phyloP scores from a whole-genome alignment of 345 rosid species.

The Carallia brachiata region DNA sequence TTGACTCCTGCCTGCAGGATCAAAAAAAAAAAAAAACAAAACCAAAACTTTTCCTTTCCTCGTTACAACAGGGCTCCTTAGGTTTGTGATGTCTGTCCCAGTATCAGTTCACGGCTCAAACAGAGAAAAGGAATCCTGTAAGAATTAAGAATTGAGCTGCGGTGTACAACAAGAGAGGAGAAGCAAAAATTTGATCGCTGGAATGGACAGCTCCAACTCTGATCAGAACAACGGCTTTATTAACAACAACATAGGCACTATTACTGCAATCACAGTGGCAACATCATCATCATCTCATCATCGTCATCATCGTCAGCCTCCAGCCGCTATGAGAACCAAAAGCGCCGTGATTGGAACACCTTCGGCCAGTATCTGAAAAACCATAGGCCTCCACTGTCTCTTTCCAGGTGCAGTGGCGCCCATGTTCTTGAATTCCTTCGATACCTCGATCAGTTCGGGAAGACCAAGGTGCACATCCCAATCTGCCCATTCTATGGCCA shows the following conservation, averaged over 20 bases:
- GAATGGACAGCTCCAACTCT: constrained; percentile 18
- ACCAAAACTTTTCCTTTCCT: too few species aligned
- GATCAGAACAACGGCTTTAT: constrained; percentile 1
- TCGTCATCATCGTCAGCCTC: constrained; percentile 18
- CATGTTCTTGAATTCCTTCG: constrained; percentile 35
- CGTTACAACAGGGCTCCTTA: too few species aligned
- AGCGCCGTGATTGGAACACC: constrained; percentile 42
- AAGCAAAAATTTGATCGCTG: constrained; percentile 9
- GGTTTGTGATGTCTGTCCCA: too few species aligned
- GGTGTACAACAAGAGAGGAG: too few species aligned
- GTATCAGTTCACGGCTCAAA: too few species aligned
- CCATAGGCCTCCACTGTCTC: constrained; percentile 34
- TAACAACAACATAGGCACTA: not conserved
- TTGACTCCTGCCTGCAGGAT: too few species aligned
- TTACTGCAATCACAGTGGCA: not conserved
- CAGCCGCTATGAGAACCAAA: constrained; percentile 40
- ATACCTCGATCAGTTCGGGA: constrained; percentile 33
- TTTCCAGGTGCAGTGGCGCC: constrained; percentile 39
- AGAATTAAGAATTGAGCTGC: too few species aligned
- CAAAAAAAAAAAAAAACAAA: too few species aligned
- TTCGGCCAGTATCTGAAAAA: constrained; percentile 37
- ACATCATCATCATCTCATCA: constrained; percentile 15
- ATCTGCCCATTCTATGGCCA: constrained; percentile 39
- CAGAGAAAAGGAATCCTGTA: too few species aligned
- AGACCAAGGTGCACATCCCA: constrained; percentile 34